Conservation (phyloP, 257 asterid genomes). For the Datura wrightii region DNA sequence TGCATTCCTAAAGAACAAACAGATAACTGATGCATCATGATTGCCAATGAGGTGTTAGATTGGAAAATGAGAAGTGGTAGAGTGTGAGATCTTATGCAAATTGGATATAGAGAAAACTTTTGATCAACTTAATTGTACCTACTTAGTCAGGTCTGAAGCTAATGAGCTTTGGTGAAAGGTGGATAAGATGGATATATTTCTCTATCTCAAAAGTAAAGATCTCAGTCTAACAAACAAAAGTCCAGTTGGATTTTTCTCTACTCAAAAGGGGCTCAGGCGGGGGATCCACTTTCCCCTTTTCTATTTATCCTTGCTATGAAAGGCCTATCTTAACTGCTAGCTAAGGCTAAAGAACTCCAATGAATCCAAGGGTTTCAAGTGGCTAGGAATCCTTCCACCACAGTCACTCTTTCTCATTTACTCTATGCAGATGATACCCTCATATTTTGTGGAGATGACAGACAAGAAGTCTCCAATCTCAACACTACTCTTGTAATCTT, state of each 20-base stretch:
- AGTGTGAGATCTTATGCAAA: neutral
- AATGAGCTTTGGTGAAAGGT: neutral
- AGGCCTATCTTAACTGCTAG: neutral
- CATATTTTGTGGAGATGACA: neutral
- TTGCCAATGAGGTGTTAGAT: no score
- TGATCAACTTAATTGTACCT: no score
- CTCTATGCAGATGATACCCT: neutral
- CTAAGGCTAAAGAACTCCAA: neutral
- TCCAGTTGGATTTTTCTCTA: neutral
- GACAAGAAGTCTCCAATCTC: neutral
- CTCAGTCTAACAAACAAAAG: neutral
- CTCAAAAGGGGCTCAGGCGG: neutral
- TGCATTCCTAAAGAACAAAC: no score
- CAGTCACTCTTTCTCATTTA: no score
- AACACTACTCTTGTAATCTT: neutral
- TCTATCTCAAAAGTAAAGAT: neutral
- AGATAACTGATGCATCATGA: no score
- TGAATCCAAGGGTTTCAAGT: no score
- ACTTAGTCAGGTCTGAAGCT: neutral
- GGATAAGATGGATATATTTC: neutral
- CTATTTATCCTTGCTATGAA: neutral
- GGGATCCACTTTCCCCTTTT: neutral
- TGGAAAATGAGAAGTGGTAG: neutral
- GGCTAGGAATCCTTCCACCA: no score
- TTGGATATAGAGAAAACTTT: neutral